These are phyloP conservation scores for Fraxinus velutina DNA, from an alignment of 305 asterid genomes.

Conservation along the genomic window DNA sequence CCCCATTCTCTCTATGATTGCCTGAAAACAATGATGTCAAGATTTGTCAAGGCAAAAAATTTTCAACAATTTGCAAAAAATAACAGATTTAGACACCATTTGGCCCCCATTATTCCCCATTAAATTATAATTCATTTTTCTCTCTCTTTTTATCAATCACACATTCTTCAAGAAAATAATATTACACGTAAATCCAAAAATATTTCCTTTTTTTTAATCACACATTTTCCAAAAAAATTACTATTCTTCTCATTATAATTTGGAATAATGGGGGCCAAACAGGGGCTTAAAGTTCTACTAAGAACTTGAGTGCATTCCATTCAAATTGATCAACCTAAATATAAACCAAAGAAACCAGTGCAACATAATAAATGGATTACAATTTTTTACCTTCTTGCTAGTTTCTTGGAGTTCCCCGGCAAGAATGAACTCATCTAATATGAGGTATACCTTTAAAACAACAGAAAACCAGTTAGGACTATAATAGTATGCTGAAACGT, in stretches of 20 bases:
- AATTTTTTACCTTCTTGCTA: conserved; percentile 69
- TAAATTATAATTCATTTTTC: too few relatives aligned
- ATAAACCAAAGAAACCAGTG: neutral
- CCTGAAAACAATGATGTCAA: conserved; percentile 37
- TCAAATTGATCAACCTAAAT: neutral
- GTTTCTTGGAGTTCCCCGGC: conserved; percentile 98
- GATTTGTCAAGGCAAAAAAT: neutral
- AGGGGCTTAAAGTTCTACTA: neutral
- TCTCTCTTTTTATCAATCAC: too few relatives aligned
- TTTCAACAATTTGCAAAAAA: neutral
- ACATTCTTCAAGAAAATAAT: too few relatives aligned
- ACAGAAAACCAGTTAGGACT: conserved; percentile 14
- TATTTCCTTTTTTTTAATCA: too few relatives aligned
- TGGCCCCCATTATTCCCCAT: too few relatives aligned
- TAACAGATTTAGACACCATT: neutral
- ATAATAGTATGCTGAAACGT: neutral
- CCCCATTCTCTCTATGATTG: conserved; percentile 93
- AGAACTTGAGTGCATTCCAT: neutral
- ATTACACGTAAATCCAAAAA: too few relatives aligned
- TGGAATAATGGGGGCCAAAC: too few relatives aligned
- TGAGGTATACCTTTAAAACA: conserved; percentile 68
- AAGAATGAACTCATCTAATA: conserved; percentile 90
- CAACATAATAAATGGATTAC: neutral
- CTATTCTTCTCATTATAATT: too few relatives aligned
- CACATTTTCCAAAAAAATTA: too few relatives aligned